Conservation (phyloP, 306 rosid species). For the Castanea mollissima region DNA sequence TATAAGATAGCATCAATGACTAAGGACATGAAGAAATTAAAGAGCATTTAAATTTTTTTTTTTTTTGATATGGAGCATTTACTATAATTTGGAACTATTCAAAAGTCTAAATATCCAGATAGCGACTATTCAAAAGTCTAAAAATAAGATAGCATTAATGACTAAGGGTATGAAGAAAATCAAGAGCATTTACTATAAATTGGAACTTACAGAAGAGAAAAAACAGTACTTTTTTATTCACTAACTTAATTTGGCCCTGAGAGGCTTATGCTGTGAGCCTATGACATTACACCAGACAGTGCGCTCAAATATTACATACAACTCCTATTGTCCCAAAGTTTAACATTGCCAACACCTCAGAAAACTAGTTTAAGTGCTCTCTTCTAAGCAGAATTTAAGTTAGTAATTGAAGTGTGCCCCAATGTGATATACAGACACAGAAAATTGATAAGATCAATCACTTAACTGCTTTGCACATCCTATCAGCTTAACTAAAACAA, state of each 20-base stretch:
- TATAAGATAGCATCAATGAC: neutral
- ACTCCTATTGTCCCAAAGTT: neutral
- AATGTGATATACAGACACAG: neutral
- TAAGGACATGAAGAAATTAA: neutral
- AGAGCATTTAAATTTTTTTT: neutral
- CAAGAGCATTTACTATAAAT: neutral
- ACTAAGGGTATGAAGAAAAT: neutral
- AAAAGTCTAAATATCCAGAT: too few species aligned
- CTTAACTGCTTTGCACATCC: neutral
- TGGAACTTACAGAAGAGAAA: neutral
- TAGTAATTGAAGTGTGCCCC: neutral
- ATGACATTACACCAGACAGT: neutral
- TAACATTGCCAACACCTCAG: neutral
- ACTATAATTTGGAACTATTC: too few species aligned
- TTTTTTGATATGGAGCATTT: too few species aligned
- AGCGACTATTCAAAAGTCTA: neutral
- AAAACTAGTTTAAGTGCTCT: neutral
- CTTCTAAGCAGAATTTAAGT: neutral
- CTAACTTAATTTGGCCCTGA: neutral
- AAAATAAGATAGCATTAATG: neutral
- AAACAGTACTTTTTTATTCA: neutral
- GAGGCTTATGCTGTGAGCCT: neutral
- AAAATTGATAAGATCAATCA: neutral
- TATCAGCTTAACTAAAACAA: neutral
- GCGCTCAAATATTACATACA: neutral